phyloP scores from a whole-genome alignment of 2,329 filamentous ascomycete genomes.

The Trichoderma harzianum region DNA sequence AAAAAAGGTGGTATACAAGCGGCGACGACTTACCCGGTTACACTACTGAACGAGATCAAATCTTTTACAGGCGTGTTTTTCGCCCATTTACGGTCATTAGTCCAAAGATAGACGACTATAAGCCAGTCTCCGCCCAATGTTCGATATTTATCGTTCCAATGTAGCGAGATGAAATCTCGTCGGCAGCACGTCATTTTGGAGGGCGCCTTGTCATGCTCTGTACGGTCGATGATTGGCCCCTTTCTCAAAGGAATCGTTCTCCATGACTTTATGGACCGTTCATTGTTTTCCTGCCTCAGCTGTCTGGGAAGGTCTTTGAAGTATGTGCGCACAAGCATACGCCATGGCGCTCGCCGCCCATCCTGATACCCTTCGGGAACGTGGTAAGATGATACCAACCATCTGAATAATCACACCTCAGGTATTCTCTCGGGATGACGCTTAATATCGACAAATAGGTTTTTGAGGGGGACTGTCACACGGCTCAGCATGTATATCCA shows the following conservation, averaged over 20 bases:
- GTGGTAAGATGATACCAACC: not conserved
- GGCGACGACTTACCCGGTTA: not conserved
- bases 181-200: not conserved
- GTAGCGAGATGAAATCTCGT: not conserved
- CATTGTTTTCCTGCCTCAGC: not conserved
- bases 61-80: not conserved
- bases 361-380: not conserved
- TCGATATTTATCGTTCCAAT: not conserved
- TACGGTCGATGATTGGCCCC: not conserved
- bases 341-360: constrained; percentile 7
- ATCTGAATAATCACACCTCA: not conserved
- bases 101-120: not conserved
- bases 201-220: not conserved
- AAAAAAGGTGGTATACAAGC: not conserved
- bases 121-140: not conserved
- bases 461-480: not conserved
- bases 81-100: not conserved
- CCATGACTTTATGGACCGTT: not conserved
- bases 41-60: not conserved
- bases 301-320: not conserved
- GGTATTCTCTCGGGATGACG: not conserved
- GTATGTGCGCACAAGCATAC: not conserved
- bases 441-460: not conserved
- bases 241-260: not conserved
- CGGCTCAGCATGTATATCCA: not conserved